These are phyloP conservation scores for Sugiyamaella americana DNA, from an alignment of 805 yeast species.

Conservation along the genomic window DNA sequence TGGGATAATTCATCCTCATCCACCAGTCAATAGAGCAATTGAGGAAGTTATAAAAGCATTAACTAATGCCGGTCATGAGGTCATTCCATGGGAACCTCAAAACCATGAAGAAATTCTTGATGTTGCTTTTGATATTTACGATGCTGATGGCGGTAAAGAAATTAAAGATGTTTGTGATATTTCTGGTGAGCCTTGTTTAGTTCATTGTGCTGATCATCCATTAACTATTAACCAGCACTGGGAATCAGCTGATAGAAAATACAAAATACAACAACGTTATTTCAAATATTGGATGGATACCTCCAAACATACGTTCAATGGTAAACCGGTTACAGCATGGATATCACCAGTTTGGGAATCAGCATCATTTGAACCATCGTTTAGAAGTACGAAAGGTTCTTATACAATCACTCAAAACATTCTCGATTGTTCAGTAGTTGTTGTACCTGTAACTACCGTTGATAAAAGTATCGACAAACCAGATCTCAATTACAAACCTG, in stretches of 20 bases:
- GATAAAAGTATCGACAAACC: conserved; percentile 39
- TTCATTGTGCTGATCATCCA: conserved; percentile 10
- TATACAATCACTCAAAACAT: conserved; percentile 7
- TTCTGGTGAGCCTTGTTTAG: conserved; percentile 49
- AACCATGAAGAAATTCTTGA: conserved; percentile 18
- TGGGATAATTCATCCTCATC: conserved; percentile 41
- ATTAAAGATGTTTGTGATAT: conserved; percentile 43
- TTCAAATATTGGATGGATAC: conserved; percentile 34
- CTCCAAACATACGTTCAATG: conserved; percentile 12
- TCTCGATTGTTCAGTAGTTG: conserved; percentile 17
- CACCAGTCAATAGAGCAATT: conserved; percentile 40
- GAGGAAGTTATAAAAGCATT: conserved; percentile 11
- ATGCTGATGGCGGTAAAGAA: conserved; percentile 30
- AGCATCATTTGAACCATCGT: conserved; percentile 1
- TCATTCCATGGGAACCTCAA: conserved; percentile 21
- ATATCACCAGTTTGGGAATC: conserved; percentile 18
- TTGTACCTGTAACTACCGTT: conserved; percentile 21
- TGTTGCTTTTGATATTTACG: conserved; percentile 23
- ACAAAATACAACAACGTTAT: conserved; percentile 22
- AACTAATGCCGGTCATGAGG: conserved; percentile 43
- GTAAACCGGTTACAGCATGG: conserved; percentile 8
- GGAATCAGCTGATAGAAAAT: conserved; percentile 29
- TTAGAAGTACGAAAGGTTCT: conserved; percentile 25
- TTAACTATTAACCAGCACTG: conserved; percentile 6
- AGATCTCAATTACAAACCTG: conserved; percentile 1